A percentile compares a stretch with the other conserved stretches of the same genome.
Evolutionary conservation across 2,329 filamentous ascomycete species (phyloP).

Genomic region (Talaromyces verruculosus): DNA sequence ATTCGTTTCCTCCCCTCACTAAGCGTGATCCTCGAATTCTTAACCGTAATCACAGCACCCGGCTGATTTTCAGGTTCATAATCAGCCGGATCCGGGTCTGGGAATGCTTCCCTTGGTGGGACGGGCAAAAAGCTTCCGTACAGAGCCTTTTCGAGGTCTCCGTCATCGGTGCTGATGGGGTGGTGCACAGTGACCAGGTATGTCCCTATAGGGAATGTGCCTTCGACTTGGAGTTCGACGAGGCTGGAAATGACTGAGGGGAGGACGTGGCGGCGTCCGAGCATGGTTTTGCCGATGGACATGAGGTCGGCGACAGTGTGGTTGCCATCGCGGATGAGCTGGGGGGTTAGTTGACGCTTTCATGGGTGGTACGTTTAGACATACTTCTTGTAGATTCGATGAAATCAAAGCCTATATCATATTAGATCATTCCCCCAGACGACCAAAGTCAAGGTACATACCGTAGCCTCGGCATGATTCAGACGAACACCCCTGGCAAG

Average conservation of each 20-base stretch:
- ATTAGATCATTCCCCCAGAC: background rate
- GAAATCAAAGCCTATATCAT: slow-evolving; percentile 58
- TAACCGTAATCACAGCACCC: slow-evolving; percentile 74
- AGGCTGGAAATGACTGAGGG: slow-evolving; percentile 78
- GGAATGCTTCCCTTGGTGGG: slow-evolving; percentile 67
- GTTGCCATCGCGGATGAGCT: slow-evolving; percentile 92
- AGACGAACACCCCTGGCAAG: slow-evolving; percentile 84
- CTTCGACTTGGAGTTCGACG: slow-evolving; percentile 85
- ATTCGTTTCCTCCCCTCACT: slow-evolving; percentile 75
- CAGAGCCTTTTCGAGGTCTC: slow-evolving; percentile 78
- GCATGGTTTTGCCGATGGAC: slow-evolving; percentile 84
- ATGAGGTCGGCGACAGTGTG: slow-evolving; percentile 93
- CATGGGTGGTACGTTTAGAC: slow-evolving; percentile 15
- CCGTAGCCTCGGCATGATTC: slow-evolving; percentile 85
- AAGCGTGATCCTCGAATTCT: slow-evolving; percentile 62
- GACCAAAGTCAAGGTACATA: slow-evolving; percentile 35
- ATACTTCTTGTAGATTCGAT: slow-evolving; percentile 81
- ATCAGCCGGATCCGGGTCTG: slow-evolving; percentile 61
- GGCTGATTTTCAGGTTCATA: slow-evolving; percentile 70
- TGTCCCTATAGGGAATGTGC: slow-evolving; percentile 85
- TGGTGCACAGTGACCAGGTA: slow-evolving; percentile 94
- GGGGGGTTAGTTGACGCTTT: background rate
- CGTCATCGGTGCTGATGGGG: slow-evolving; percentile 81
- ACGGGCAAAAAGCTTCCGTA: slow-evolving; percentile 90
- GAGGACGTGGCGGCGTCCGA: slow-evolving; percentile 86